phyloP scores from a whole-genome alignment of 2,329 filamentous ascomycete species.

The Acarospora socialis region DNA sequence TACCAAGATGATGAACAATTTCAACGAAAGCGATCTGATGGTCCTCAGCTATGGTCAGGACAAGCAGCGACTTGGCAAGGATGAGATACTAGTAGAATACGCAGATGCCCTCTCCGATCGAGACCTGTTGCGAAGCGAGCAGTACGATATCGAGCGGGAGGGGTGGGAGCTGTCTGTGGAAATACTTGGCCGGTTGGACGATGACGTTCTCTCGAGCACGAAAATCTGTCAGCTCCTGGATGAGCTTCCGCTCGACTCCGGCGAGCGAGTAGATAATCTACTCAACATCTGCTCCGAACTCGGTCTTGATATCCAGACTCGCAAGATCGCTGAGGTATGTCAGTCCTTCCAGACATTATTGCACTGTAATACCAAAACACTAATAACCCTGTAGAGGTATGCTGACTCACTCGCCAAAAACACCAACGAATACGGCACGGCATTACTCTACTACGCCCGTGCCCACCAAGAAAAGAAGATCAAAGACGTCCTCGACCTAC shows the following conservation, averaged over 20 bases:
- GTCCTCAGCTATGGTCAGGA: conserved; percentile 54
- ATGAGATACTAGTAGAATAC: conserved; percentile 65
- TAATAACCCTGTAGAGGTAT: conserved; percentile 46
- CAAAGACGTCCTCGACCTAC: conserved; percentile 68
- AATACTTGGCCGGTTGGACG: conserved; percentile 67
- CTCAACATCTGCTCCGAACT: conserved; percentile 65
- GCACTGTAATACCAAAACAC: neutral
- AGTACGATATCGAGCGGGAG: conserved; percentile 33
- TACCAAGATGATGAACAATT: conserved; percentile 45
- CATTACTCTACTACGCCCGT: conserved; percentile 80
- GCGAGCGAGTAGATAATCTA: conserved; percentile 64
- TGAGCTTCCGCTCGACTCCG: conserved; percentile 56
- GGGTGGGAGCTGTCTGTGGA: conserved; percentile 87
- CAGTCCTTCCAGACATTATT: neutral
- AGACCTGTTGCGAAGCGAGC: conserved; percentile 21
- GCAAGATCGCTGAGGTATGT: conserved; percentile 68
- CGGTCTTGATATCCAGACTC: conserved; percentile 63
- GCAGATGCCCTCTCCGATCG: conserved; percentile 45
- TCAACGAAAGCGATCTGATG: conserved; percentile 75
- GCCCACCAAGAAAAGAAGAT: conserved; percentile 67
- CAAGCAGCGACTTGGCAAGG: conserved; percentile 54
- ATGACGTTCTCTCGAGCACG: conserved; percentile 53
- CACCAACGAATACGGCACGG: conserved; percentile 68
- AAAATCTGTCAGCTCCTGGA: conserved; percentile 62
- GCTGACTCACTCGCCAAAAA: conserved; percentile 61